Evolutionary conservation across 495 filamentous ascomycete genomes (phyloP).

Genomic region (Aspergillus hancockii): DNA sequence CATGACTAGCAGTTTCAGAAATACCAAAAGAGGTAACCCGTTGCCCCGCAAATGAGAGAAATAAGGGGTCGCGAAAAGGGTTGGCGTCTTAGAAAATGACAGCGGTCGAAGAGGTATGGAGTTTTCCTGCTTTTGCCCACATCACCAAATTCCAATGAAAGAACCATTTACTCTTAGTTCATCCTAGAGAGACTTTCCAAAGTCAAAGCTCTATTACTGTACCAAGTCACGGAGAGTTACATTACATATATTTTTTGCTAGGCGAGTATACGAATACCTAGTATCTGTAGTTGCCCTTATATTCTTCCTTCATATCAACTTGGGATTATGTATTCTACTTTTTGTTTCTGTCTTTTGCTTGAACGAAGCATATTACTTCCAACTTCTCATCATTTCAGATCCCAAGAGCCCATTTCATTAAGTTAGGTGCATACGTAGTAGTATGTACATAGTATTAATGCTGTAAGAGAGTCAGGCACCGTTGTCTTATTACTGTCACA

Average conservation of each 20-base stretch:
- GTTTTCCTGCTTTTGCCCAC: background rate
- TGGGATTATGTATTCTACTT: background rate
- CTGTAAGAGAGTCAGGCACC: background rate
- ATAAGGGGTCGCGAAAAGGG: constrained; percentile 3
- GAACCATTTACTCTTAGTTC: background rate
- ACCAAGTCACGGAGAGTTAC: background rate
- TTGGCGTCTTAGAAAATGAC: background rate
- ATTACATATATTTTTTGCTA: background rate
- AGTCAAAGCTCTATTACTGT: background rate
- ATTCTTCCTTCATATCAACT: background rate
- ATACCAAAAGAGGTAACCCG: background rate
- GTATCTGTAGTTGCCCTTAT: background rate
- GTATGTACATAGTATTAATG: background rate
- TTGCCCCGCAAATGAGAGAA: constrained; percentile 1
- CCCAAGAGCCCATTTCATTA: background rate
- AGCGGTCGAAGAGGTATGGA: background rate
- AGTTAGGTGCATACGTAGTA: no score
- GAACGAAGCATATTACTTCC: background rate
- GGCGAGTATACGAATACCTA: background rate
- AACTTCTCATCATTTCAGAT: background rate
- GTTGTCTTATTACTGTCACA: background rate
- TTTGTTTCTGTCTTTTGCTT: background rate
- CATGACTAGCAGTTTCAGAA: constrained; percentile 3
- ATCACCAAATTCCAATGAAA: background rate
- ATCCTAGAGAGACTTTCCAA: background rate